Conservation (phyloP, 352 stramenopile genomes). For the Pythium aquatile region DNA sequence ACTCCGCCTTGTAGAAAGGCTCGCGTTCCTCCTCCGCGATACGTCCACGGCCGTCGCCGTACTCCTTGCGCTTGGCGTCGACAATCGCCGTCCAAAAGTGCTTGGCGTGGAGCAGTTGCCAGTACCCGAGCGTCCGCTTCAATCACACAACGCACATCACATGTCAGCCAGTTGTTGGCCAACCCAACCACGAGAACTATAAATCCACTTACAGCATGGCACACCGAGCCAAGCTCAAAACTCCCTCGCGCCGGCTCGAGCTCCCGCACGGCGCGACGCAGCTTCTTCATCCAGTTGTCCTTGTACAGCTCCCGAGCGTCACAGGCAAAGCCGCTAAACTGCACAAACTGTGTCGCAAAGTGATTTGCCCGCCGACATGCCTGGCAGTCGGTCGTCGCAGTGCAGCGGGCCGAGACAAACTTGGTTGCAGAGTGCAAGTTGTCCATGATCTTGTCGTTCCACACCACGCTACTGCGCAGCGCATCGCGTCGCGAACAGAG, state of each 20-base stretch:
- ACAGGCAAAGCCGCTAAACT: conserved; percentile 58
- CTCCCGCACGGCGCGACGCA: conserved; percentile 39
- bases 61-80: conserved; percentile 53
- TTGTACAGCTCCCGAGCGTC: conserved; percentile 68
- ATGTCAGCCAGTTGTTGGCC: too few relatives aligned
- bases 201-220: conserved; percentile 55
- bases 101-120: conserved; percentile 80
- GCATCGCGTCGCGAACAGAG: conserved; percentile 72
- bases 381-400: conserved; percentile 52
- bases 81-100: conserved; percentile 76
- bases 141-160: not conserved
- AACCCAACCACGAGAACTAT: too few relatives aligned
- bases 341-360: conserved; percentile 50
- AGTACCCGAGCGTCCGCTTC: conserved; percentile 72
- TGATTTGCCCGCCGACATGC: conserved; percentile 75
- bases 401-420: conserved; percentile 36
- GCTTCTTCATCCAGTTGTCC: conserved; percentile 59
- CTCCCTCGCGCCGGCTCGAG: conserved; percentile 28
- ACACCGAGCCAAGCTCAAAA: conserved; percentile 80
- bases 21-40: conserved; percentile 42
- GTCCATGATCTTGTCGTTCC: conserved; percentile 67
- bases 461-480: conserved; percentile 63
- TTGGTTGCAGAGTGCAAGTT: conserved; percentile 42
- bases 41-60: conserved; percentile 38
- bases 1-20: conserved; percentile 63